Base-by-base conservation (phyloP, 192 early-diverging fungal genomes). In the Coemansia sp. region DNA sequence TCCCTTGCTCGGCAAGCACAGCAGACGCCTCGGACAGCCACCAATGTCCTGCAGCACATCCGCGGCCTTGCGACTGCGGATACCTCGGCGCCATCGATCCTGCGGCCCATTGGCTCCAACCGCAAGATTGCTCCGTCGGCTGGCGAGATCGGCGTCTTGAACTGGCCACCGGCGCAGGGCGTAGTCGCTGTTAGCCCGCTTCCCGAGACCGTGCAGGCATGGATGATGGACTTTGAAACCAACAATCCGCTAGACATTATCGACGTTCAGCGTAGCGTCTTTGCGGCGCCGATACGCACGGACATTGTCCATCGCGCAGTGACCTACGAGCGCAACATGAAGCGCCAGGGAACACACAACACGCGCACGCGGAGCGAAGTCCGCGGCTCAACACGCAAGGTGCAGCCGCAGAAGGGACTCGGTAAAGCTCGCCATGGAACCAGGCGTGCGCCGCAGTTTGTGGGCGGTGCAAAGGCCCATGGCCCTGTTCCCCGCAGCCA, bases 401-500 rank as follows among this genome's bases (percentile, higher is more conserved):
- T 83, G 13, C 86, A 88, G 50, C 91, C 89, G 30, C 95, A 98
- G 72, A 98, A 98, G 75, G 95, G 95, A 16, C 84, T 93, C 28
- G 95, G 95, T 70, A 86, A 83, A 69, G 94, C 95, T n/a, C 83
- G 95, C 61, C 87, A 92, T 20, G 93, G 94, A 24, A 88, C 88
- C 2, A 53, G 87, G 27, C 83, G 93, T 23, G 91, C 93, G 24
- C 92, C 95, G 29, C 92, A 95, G 69, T 90, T 86, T 67, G 80
- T 85, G 23, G 95, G 95, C 75, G 95, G 91, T 74, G 91, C 87
- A 55, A 82, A 86, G 59, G 91, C 85, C 0, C 93, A 95, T 63
- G 96, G 94, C n/a, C 95, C 95, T n/a, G 83, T 87, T 24, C 92
- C 94, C 0, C 89, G 92, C 58, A 84, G 87, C 68, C 90, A 91